Evolutionary conservation across 179 eudicot genomes (phyloP).

Genomic region (Camellia oleifera): DNA sequence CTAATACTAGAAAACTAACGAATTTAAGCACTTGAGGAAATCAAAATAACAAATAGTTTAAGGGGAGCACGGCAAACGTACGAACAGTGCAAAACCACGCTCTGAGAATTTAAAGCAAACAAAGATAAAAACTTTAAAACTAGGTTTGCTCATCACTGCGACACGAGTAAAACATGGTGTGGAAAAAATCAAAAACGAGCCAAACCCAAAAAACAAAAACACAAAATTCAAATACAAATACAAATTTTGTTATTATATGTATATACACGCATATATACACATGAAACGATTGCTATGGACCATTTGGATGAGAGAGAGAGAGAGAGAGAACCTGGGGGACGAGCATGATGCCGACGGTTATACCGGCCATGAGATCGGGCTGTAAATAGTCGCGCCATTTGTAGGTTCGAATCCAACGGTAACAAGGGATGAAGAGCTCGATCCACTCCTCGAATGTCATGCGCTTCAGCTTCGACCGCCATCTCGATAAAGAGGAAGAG

Average conservation of each 20-base stretch:
- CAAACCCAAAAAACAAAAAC: not conserved
- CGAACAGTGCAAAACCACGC: not conserved
- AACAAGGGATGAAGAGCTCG: slow-evolving; percentile 77
- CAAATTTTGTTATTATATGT: not conserved
- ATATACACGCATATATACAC: not conserved
- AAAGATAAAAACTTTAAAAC: not conserved
- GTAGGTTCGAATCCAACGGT: slow-evolving; percentile 78
- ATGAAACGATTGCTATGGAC: too few species aligned
- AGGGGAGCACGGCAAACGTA: not conserved
- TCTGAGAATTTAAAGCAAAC: not conserved
- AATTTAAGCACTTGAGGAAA: not conserved
- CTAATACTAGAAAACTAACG: not conserved
- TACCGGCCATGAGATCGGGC: slow-evolving; percentile 73
- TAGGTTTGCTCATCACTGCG: not conserved
- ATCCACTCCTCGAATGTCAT: slow-evolving; percentile 80
- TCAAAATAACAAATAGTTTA: not conserved
- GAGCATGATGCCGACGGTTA: slow-evolving; percentile 94
- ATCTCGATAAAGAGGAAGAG: slow-evolving; percentile 27
- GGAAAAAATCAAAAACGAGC: too few species aligned
- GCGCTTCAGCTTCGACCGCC: slow-evolving; percentile 58
- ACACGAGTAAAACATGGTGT: not conserved
- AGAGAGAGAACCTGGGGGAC: slow-evolving; percentile 76
- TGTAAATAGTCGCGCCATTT: slow-evolving; percentile 60
- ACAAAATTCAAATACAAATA: too few species aligned
- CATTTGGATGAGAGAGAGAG: not conserved